phyloP scores from a whole-genome alignment of 345 rosid species.

The Eucalyptus lansdowneana region DNA sequence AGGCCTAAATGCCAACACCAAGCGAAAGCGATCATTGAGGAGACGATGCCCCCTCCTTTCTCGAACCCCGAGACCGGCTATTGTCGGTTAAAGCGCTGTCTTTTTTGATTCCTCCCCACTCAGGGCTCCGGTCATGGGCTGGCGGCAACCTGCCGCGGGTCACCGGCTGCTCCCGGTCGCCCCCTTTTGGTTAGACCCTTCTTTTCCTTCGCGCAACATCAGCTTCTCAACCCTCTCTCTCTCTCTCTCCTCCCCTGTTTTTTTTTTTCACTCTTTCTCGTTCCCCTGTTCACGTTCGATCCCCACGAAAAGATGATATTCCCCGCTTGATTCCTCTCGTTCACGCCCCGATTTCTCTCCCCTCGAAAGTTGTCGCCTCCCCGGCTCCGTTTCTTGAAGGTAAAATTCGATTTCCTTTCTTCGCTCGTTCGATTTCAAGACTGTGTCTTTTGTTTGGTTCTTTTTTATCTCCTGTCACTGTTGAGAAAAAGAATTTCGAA shows the following conservation, averaged over 20 bases:
- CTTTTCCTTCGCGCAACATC: neutral
- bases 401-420: neutral
- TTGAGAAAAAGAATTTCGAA: neutral
- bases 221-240: neutral
- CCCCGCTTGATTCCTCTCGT: neutral
- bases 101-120: neutral
- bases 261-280: neutral
- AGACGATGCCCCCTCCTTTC: neutral
- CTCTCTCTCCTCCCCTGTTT: neutral
- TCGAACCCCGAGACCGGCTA: neutral
- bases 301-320: neutral
- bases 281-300: neutral
- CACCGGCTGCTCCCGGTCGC: neutral
- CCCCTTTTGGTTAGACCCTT: neutral
- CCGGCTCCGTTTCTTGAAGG: neutral
- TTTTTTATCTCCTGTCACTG: neutral
- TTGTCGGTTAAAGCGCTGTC: neutral
- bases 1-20: neutral
- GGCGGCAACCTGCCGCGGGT: neutral
- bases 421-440: neutral
- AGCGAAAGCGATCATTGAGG: neutral
- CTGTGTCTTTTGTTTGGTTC: neutral
- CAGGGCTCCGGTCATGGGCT: neutral
- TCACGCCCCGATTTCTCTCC: neutral
- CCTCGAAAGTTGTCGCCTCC: neutral